Base-by-base conservation (phyloP, 805 yeast genomes). In the Lipomyces sp. region DNA sequence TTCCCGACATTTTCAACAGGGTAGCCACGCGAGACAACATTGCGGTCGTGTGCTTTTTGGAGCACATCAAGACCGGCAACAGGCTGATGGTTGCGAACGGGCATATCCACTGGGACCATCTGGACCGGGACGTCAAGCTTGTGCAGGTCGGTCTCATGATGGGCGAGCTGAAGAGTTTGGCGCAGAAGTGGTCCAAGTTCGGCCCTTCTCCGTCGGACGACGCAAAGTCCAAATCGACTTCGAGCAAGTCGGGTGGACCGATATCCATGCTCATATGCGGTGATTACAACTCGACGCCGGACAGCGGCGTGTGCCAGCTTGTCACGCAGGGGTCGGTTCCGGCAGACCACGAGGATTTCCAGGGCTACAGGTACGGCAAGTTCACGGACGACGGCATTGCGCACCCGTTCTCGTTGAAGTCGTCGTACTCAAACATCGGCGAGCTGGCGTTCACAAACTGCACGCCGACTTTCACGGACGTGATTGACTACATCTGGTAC, bases 31-130 rank as follows among this genome's bases (percentile, higher is more conserved):
- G 90, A 68, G 99, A 93, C 70, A 88, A 93, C 63, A 81, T 93
- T 63, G 98, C 96, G 6, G 73, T 86, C 44, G 79, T 88, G 43
- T 73, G 85, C 14, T 78, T 82, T 49, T 77, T 93, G 59, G 88
- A 86, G 65, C 93, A 86, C 63, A 67, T 74, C 31, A 77, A 76
- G 47, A 79, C 90, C 4, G 88, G 90, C 16, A 85, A 83, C 65
- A 77, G 78, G 56, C 70, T 91, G 34, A 75, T 86, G 59, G 74
- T 88, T 33, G 89, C 86, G 2, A 91, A 89, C 63, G 91, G 98
- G 0, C 99, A 93, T 75, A 79, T 93, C 67, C 97, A 91, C 68
- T 93, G 98, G 98, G 97, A 93, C 72, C 98, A 98, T 3, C 87
- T 86, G 43, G 86, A 83, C 65, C 87, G 87, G 66, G 99, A 93